Conservation (phyloP, 495 filamentous ascomycete species). For the Platismatia glauca region DNA sequence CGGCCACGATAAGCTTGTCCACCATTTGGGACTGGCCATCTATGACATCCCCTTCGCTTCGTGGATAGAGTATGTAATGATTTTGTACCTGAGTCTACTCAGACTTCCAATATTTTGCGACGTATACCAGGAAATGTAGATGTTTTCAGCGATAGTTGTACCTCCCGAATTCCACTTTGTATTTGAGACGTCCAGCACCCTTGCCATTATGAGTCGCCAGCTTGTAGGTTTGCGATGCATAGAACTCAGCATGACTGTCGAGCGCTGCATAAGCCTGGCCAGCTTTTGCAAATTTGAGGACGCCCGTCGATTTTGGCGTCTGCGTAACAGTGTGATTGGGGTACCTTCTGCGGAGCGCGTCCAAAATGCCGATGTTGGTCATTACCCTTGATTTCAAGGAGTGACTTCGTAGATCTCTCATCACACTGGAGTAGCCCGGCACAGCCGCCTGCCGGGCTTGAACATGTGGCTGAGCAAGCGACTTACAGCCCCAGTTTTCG, state of each 20-base stretch:
- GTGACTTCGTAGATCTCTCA: conserved; percentile 2
- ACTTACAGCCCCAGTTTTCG: too few species aligned
- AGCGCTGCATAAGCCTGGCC: conserved; percentile 12
- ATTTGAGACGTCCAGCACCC: background rate
- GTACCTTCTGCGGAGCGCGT: conserved; percentile 6
- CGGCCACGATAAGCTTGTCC: conserved; percentile 45
- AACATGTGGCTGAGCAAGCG: too few species aligned
- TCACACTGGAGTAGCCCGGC: conserved; percentile 1
- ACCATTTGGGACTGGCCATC: conserved; percentile 20
- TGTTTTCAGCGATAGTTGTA: conserved; percentile 12
- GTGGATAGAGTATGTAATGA: conserved; percentile 16
- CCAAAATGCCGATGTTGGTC: conserved; percentile 12
- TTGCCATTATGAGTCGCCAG: background rate
- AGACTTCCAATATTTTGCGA: conserved; percentile 14
- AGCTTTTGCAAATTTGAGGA: conserved; percentile 22
- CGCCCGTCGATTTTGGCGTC: conserved; percentile 19
- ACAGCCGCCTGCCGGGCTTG: too few species aligned
- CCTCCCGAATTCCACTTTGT: conserved; percentile 10
- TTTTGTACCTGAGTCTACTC: conserved; percentile 3
- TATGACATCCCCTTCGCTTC: conserved; percentile 2
- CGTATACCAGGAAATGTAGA: conserved; percentile 15
- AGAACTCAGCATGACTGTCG: conserved; percentile 10
- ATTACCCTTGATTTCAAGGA: background rate
- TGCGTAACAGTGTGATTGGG: conserved; percentile 8
- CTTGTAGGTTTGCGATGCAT: conserved; percentile 12